Evolutionary conservation across 2,329 filamentous ascomycete genomes (phyloP), one percentile per base, ranked within the genome.

Genomic region (Pseudopyrenochaeta lycopersici): DNA sequence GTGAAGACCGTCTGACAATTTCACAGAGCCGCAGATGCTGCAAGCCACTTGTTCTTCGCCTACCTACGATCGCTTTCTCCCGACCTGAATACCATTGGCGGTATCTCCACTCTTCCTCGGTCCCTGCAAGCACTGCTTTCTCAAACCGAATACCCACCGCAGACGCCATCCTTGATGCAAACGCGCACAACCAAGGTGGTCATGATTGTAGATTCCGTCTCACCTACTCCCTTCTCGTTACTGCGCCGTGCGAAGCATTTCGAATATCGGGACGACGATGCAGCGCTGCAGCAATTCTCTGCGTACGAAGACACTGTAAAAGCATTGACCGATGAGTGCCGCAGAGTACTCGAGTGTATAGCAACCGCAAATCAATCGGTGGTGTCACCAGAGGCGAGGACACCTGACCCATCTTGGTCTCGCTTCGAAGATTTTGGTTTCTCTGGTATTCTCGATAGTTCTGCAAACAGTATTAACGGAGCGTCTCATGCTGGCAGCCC

Each of bases 21-120:
- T 41, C 60, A 23, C 68, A 96, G 91, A 70, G 93, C 94, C 56
- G 95, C 95, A 54, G 92, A 98, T 82, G 95, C 95, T 48, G 92
- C 94, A 17, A 97, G 93, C 70, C 95, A 99, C 80, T 81, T 99
- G 49, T 99, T 99, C 82, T 99, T 99, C 73, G 95, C 95, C 50
- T 99, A 98, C 74, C 85, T 99, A 42, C 87, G 95, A 66, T 97
- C 93, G 0, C 80, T 97, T 41, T 88, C 92, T 1, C 94, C 95
- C n/a, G 89, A 94, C 58, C 73, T 83, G 30, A 84, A 88, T 58
- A 85, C 86, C 27, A 81, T 89, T 46, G 90, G 87, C 59, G 90
- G 90, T 41, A 96, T 98, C 56, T 90, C 93, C 0, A 85, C 89
- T 60, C 84, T 99, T 14, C 95, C 95, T 7, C 89, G 93, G 72